Base-by-base conservation (phyloP, 768 basidiomycete genomes). In the Leccinum barrowsii region DNA sequence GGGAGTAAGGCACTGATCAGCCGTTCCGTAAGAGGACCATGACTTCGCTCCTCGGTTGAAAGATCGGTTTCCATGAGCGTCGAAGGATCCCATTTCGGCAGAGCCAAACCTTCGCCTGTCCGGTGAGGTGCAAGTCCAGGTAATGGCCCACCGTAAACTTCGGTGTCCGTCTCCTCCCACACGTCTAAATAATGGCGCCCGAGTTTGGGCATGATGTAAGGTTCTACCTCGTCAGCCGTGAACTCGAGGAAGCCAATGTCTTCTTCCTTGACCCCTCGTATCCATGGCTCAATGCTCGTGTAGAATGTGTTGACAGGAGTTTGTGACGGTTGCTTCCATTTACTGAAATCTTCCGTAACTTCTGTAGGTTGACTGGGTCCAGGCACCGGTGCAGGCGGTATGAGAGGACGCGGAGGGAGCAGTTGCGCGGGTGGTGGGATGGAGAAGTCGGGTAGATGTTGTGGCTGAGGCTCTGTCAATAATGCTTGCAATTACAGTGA, bases 221-320 rank as follows among this genome's bases (percentile, higher is more conserved):
- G 89, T 57, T 94, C 91, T 8, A 91, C 78, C 60, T 97, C 94
- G 66, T 98, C 94, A n/a, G 83, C 90, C 11, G 87, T 87, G 66
- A 90, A 90, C 59, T 92, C 90, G 54, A 99, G 80, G 73, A 94
- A 95, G 3, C 96, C 96, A 28, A 98, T 76, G 68, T 99, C 97
- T 73, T 98, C 97, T 74, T 98, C 97, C 61, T 89, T 89, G 47
- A 98, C 85, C 22, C 85, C 83, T 52, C 94, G 86, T 67, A 95
- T 78, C 79, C 90, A 99, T 11, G 91, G 89, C 67, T 98, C 96
- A 49, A 96, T 84, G 66, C 86, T 89, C 24, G 87, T 78, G 73
- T 94, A 94, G 70, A 97, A 98, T 1, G 92, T 93, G 30, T 76
- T 81, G 28, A 88, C 81, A 19, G 77, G 79, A 10, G 80, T 81